Base-by-base conservation (phyloP, 345 rosid species). In the Aquilaria malaccensis region DNA sequence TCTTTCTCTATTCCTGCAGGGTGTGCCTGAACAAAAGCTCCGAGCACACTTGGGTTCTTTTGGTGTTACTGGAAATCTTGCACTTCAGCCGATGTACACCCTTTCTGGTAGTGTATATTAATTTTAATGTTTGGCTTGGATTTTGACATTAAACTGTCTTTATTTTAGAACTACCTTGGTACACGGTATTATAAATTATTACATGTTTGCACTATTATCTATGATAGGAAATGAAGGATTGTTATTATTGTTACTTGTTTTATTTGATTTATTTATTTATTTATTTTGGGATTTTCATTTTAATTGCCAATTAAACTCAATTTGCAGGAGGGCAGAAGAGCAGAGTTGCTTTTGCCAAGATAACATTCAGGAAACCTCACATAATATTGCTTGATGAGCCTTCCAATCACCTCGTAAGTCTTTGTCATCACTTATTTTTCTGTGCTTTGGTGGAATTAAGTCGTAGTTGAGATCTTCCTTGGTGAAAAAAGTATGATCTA, bases 31-130 rank as follows among this genome's bases (percentile, higher is more conserved):
- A 31, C 97, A 86, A 67, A 94, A 91, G 78, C 96, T 94, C 15
- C 85, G 97, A 33, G 70, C 80, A 67, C 99, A 94, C 77, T 71
- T 94, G 74, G 99, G 97, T 74, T 94, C 99, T 67, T 83, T 94
- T 66, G 99, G 99, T 60, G 96, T 94, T 6, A 85, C 96, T 12
- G 99, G 99, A 76, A 94, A 86, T 82, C 95, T 94, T 63, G 99
- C 99, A 2, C 89, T 94, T 76, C 99, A 94, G 70, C 99, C 99
- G 1, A 94, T 94, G 99, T 90, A 94, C 74, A 94, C 99, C 13
- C 70, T 94, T 66, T 94, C 99, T 59, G 99, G 98, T 93, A 87
- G 43, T 56, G 13, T 33, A 54, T 61, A 14, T 47, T 48, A 14
- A 13, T 22, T 55, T 13, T 30, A 60, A 13, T 47, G 31, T 11